phyloP scores from a whole-genome alignment of 768 basidiomycete species.

The Boletus vermiculosoides region DNA sequence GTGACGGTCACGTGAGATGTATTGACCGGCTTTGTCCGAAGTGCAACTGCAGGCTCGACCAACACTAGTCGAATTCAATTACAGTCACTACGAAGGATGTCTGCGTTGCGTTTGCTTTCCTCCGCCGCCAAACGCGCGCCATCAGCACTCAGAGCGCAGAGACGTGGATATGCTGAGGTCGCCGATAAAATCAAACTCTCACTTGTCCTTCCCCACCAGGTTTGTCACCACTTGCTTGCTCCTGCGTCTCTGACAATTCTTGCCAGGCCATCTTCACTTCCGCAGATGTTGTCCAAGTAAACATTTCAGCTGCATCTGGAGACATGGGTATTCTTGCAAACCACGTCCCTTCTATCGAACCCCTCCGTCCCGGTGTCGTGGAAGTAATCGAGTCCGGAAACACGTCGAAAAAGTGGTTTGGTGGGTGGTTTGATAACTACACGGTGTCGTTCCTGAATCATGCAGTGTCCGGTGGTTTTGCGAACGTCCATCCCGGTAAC shows the following conservation, averaged over 20 bases:
- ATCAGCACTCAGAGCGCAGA: slow-evolving; percentile 47
- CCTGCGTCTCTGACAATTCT: slow-evolving; percentile 13
- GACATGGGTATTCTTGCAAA: slow-evolving; percentile 99
- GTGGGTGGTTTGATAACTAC: slow-evolving; percentile 47
- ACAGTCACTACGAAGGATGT: slow-evolving; percentile 46
- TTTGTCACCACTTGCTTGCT: slow-evolving; percentile 37
- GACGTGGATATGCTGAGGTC: slow-evolving; percentile 90
- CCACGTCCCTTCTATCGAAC: slow-evolving; percentile 97
- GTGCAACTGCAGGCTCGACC: not conserved
- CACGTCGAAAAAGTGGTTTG: slow-evolving; percentile 93
- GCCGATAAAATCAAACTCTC: slow-evolving; percentile 90
- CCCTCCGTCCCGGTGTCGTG: slow-evolving; percentile 89
- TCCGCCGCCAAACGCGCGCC: slow-evolving; percentile 62
- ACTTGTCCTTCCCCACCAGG: slow-evolving; percentile 93
- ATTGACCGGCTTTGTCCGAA: slow-evolving; percentile 32
- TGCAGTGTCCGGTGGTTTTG: slow-evolving; percentile 92
- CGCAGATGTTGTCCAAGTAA: slow-evolving; percentile 92
- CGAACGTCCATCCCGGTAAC: slow-evolving; percentile 97
- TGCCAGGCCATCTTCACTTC: slow-evolving; percentile 86
- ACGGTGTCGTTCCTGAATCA: slow-evolving; percentile 3
- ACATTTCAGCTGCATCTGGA: slow-evolving; percentile 88
- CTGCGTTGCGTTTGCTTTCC: slow-evolving; percentile 69
- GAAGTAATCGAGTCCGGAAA: slow-evolving; percentile 86
- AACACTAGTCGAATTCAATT: not conserved
- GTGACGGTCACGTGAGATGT: slow-evolving; percentile 23